These are phyloP conservation scores for Blastobotrys ciferrii DNA, from an alignment of 1,139 yeast species.

Conservation along the genomic window DNA sequence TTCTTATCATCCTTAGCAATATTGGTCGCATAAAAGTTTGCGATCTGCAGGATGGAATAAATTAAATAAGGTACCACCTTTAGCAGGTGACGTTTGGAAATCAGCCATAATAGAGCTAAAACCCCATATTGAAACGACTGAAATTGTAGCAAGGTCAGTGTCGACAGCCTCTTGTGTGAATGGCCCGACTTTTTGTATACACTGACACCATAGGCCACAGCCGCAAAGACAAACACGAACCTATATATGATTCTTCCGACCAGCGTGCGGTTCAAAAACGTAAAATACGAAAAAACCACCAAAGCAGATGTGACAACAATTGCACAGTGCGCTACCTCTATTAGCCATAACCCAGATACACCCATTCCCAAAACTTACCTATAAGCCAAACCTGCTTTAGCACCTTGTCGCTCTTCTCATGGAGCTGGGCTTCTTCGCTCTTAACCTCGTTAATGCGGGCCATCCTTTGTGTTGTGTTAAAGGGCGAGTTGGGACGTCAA, in stretches of 20 bases:
- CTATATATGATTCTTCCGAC: conserved; percentile 47
- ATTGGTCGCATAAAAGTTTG: conserved; percentile 57
- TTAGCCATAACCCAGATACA: too few relatives aligned
- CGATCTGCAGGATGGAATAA: conserved; percentile 67
- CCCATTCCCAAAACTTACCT: conserved; percentile 1
- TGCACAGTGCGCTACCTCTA: conserved; percentile 18
- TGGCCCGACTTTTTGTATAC: conserved; percentile 48
- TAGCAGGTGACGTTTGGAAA: conserved; percentile 49
- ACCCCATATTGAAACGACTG: conserved; percentile 49
- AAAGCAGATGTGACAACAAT: conserved; percentile 16
- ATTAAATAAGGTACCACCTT: conserved; percentile 63
- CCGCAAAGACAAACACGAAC: conserved; percentile 59
- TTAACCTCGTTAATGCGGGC: background rate
- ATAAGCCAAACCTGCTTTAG: conserved; percentile 31
- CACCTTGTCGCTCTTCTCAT: conserved; percentile 14
- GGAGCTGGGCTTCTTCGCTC: conserved; percentile 11
- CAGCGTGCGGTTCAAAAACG: conserved; percentile 20
- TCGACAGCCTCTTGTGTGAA: conserved; percentile 3
- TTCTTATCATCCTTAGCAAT: conserved; percentile 51
- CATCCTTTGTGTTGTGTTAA: background rate
- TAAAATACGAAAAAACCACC: conserved; percentile 16
- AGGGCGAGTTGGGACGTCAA: background rate
- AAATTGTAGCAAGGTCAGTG: conserved; percentile 20
- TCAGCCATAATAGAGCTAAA: conserved; percentile 56
- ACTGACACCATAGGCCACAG: conserved; percentile 71